Conservation (phyloP, 73 alveolate species). For the Paramecium primaurelia region DNA sequence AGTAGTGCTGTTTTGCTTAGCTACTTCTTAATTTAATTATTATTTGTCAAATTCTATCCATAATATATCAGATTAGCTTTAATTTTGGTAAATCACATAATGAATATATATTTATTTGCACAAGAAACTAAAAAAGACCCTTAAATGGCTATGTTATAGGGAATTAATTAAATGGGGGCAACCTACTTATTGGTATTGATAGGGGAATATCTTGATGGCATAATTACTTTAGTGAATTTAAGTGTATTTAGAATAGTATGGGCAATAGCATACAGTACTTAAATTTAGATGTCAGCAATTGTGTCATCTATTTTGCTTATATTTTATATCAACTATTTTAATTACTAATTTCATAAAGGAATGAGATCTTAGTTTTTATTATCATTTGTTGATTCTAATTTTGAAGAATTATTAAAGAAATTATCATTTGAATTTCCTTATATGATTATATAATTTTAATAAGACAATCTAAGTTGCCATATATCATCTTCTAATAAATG, state of each 20-base stretch:
- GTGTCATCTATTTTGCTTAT: not conserved
- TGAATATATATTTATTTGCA: not conserved
- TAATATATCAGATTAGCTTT: not conserved
- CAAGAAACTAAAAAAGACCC: not conserved
- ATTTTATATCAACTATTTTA: not conserved
- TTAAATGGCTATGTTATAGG: not conserved
- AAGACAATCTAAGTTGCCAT: not conserved
- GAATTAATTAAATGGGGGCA: not conserved
- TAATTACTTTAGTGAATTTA: not conserved
- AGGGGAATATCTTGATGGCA: not conserved
- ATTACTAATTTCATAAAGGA: not conserved
- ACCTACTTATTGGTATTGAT: not conserved
- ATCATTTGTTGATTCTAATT: not conserved
- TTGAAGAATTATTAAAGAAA: not conserved
- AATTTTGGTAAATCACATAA: not conserved
- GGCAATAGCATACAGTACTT: not conserved
- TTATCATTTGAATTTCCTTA: not conserved
- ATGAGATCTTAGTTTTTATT: not conserved
- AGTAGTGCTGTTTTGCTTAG: not conserved
- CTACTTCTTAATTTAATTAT: not conserved
- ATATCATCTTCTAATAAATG: not conserved
- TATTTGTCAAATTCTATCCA: not conserved
- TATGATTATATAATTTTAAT: not conserved
- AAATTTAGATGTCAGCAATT: not conserved
- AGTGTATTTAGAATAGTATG: not conserved